Evolutionary conservation across 371 early-diverging fungal species (phyloP).

Genomic region (Haplosporangium sp.): DNA sequence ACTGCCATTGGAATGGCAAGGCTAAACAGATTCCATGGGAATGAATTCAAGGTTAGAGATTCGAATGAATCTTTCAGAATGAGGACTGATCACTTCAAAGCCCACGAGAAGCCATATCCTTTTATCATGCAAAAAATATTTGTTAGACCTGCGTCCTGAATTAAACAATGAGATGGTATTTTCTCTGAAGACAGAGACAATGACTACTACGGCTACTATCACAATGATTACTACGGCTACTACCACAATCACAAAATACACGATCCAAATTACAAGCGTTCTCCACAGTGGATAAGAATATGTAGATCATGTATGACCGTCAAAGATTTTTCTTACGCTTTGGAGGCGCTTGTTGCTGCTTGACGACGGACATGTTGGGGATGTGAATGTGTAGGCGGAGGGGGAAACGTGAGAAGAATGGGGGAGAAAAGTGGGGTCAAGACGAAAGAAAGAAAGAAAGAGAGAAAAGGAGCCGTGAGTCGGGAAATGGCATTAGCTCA

Average conservation of each 20-base stretch:
- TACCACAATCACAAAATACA: not conserved
- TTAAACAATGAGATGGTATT: no score
- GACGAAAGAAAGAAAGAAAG: slow-evolving; percentile 2
- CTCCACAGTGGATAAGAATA: not conserved
- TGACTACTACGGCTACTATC: not conserved
- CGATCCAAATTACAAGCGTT: no score
- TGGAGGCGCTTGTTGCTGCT: slow-evolving; percentile 31
- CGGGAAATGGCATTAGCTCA: not conserved
- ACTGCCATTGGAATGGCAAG: slow-evolving; percentile 91
- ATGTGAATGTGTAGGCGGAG: not conserved
- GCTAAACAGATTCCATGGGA: slow-evolving; percentile 57
- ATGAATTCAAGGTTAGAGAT: not conserved
- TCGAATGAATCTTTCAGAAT: not conserved
- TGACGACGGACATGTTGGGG: slow-evolving; percentile 28
- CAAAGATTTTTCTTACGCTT: slow-evolving; percentile 35
- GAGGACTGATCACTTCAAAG: not conserved
- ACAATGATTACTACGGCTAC: no score
- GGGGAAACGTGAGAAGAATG: not conserved
- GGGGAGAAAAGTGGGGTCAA: not conserved
- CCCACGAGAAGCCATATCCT: not conserved
- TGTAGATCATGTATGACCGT: not conserved
- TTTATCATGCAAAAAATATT: not conserved
- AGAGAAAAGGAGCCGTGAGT: slow-evolving; percentile 1
- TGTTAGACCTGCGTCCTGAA: no score
- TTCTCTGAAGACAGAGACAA: not conserved